These are phyloP conservation scores for Boletus sp. DNA, from an alignment of 768 basidiomycete genomes.

Conservation along the genomic window DNA sequence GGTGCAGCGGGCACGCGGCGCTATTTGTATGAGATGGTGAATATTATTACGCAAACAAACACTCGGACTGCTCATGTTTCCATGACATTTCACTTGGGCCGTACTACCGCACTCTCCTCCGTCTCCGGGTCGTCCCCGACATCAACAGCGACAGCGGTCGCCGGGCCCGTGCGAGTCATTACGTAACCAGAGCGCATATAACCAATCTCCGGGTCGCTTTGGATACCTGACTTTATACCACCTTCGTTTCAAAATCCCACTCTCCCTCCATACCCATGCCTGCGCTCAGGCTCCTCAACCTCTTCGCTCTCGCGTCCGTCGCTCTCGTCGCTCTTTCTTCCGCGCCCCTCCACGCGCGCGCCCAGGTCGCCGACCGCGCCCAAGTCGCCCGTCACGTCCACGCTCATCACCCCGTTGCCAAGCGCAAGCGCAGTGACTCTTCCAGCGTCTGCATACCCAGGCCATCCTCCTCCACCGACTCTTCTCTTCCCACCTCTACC, in stretches of 20 bases:
- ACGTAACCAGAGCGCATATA: constrained; percentile 16
- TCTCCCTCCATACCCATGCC: constrained; percentile 36
- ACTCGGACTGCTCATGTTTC: constrained; percentile 34
- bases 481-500: constrained; percentile 4
- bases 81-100: constrained; percentile 33
- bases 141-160: neutral
- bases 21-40: constrained; percentile 35
- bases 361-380: constrained; percentile 42
- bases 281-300: constrained; percentile 48
- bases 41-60: constrained; percentile 29
- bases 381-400: constrained; percentile 46
- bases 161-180: constrained; percentile 23
- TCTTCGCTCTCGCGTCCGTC: constrained; percentile 57
- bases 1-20: constrained; percentile 22
- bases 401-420: constrained; percentile 45
- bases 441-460: constrained; percentile 57
- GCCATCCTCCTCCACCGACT: constrained; percentile 28
- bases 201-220: neutral
- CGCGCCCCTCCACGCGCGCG: constrained; percentile 44
- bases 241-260: constrained; percentile 6
- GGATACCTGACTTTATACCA: neutral
- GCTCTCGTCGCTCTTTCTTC: constrained; percentile 54
- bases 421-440: constrained; percentile 44
- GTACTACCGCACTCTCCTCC: neutral
- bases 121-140: too few relatives aligned